phyloP scores from a whole-genome alignment of 495 filamentous ascomycete genomes.

The Apiosordaria backusii region DNA sequence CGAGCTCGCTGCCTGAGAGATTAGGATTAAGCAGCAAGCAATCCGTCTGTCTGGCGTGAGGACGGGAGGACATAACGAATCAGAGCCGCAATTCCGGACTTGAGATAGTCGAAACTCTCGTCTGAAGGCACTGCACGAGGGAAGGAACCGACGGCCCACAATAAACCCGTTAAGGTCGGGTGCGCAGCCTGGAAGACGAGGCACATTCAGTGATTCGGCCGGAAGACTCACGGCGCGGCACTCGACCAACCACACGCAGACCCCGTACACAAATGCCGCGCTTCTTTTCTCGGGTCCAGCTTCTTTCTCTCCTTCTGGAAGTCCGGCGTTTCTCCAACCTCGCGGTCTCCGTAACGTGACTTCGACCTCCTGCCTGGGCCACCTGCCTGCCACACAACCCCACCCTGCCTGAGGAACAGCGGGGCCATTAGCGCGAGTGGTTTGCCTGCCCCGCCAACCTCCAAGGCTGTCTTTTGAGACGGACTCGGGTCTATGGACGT shows the following conservation, averaged over 20 bases:
- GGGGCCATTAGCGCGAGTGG: background rate
- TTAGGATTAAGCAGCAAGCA: background rate
- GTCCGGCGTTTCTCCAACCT: too few relatives aligned
- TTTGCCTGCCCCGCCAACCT: background rate
- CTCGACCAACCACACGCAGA: background rate
- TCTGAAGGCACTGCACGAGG: too few relatives aligned
- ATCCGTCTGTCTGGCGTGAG: background rate
- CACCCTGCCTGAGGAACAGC: background rate
- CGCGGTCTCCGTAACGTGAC: background rate
- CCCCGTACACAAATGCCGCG: conserved; percentile 2
- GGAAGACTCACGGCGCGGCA: too few relatives aligned
- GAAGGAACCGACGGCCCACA: background rate
- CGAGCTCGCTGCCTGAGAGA: background rate
- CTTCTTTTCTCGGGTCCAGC: background rate
- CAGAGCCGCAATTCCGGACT: background rate
- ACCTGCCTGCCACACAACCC: background rate
- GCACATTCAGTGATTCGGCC: too few relatives aligned
- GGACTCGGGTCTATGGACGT: too few relatives aligned
- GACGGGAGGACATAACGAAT: too few relatives aligned
- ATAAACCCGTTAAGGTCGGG: background rate
- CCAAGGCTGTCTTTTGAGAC: background rate
- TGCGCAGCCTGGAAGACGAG: background rate
- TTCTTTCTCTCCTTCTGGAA: too few relatives aligned
- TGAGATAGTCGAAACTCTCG: background rate
- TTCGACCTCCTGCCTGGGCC: background rate